These are phyloP conservation scores for Bruguiera sexangula DNA, from an alignment of 345 rosid species.

Conservation along the genomic window DNA sequence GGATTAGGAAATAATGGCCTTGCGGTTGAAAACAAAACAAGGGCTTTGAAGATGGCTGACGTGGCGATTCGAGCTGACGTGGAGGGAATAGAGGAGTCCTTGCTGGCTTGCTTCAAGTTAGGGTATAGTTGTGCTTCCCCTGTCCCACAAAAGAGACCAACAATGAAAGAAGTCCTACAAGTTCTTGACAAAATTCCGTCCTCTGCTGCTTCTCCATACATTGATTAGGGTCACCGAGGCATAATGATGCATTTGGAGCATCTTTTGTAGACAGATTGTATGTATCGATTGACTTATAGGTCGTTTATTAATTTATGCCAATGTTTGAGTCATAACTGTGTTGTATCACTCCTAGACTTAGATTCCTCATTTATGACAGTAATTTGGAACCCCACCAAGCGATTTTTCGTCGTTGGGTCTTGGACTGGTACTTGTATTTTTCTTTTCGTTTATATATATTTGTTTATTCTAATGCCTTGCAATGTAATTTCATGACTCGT, in stretches of 20 bases:
- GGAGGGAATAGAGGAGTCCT: constrained; percentile 82
- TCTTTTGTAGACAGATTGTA: constrained; percentile 18
- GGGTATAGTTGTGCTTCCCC: constrained; percentile 85
- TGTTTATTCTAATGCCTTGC: too few species aligned
- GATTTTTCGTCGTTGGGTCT: not conserved
- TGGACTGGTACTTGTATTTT: not conserved
- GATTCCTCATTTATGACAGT: constrained; percentile 8
- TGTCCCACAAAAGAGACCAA: constrained; percentile 75
- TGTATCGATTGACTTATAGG: constrained; percentile 20
- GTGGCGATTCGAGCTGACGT: constrained; percentile 62
- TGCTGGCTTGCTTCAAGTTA: constrained; percentile 71
- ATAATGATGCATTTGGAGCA: not conserved
- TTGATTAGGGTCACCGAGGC: constrained; percentile 32
- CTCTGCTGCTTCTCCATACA: constrained; percentile 19
- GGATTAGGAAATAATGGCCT: constrained; percentile 80
- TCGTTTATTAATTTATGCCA: not conserved
- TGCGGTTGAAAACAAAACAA: constrained; percentile 50
- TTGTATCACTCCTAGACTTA: not conserved
- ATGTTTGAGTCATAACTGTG: not conserved
- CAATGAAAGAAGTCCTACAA: constrained; percentile 74
- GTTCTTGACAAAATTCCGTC: constrained; percentile 67
- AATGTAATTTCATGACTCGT: too few species aligned
- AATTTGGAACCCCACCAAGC: constrained; percentile 4
- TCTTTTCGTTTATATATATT: too few species aligned
- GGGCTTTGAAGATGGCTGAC: constrained; percentile 72